A percentile compares a stretch with the other conserved stretches of the same genome.
phyloP scores from a whole-genome alignment of 805 yeast genomes.

The Wickerhamiella bombiphila region DNA sequence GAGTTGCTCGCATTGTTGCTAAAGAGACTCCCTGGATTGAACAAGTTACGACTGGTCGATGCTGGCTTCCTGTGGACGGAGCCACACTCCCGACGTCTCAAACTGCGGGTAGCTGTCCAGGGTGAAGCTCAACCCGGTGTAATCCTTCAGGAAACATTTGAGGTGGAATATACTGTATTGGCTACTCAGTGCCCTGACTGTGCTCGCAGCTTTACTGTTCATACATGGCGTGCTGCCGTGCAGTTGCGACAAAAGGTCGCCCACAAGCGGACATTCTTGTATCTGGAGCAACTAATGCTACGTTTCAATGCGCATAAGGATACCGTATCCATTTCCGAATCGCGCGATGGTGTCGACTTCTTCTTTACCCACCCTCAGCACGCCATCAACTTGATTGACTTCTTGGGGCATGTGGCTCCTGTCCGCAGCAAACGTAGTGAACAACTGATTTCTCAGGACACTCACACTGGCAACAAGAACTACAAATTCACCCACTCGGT shows the following conservation, averaged over 20 bases:
- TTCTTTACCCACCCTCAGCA: slow-evolving; percentile 76
- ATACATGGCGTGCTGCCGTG: slow-evolving; percentile 94
- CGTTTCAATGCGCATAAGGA: slow-evolving; percentile 85
- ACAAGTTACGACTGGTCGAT: slow-evolving; percentile 70
- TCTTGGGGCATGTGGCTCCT: slow-evolving; percentile 70
- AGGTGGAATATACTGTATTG: slow-evolving; percentile 81
- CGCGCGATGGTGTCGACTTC: slow-evolving; percentile 85
- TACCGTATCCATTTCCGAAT: slow-evolving; percentile 77
- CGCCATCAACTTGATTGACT: slow-evolving; percentile 84
- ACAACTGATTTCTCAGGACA: slow-evolving; percentile 77
- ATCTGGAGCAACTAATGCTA: slow-evolving; percentile 80
- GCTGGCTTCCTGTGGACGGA: slow-evolving; percentile 95
- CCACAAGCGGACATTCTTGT: slow-evolving; percentile 86
- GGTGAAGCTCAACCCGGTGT: slow-evolving; percentile 81
- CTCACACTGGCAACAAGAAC: slow-evolving; percentile 73
- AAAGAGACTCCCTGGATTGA: slow-evolving; percentile 74
- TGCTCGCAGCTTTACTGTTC: slow-evolving; percentile 83
- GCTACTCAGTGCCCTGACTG: slow-evolving; percentile 97
- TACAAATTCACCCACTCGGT: slow-evolving; percentile 82
- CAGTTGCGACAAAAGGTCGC: slow-evolving; percentile 92
- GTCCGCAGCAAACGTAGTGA: slow-evolving; percentile 67
- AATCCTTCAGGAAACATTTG: slow-evolving; percentile 81
- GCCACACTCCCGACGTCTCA: slow-evolving; percentile 89
- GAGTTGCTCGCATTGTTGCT: slow-evolving; percentile 84
- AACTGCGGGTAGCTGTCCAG: slow-evolving; percentile 77